phyloP scores from a whole-genome alignment of 768 basidiomycete genomes.

The Amyloporia xantha region DNA sequence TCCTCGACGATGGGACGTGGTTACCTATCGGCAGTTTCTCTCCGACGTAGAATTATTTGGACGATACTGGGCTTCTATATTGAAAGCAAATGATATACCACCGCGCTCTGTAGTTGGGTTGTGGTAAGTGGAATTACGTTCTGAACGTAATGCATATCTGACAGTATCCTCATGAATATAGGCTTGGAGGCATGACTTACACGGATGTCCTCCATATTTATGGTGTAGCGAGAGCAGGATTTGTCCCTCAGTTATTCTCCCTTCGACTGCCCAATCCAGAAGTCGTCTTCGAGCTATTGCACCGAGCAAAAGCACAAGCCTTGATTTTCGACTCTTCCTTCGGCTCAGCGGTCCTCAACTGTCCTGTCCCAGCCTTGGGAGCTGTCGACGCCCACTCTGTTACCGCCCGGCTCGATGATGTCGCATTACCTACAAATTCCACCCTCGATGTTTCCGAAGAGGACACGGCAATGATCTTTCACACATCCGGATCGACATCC shows the following conservation, averaged over 20 bases:
- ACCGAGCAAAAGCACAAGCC: constrained; percentile 49
- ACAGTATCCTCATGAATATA: constrained; percentile 27
- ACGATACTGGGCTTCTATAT: constrained; percentile 46
- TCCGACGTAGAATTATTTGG: constrained; percentile 58
- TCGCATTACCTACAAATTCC: constrained; percentile 39
- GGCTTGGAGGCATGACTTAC: constrained; percentile 68
- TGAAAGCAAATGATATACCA: constrained; percentile 38
- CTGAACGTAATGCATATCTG: neutral
- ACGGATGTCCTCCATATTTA: constrained; percentile 65
- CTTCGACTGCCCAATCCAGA: constrained; percentile 62
- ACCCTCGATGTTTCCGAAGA: constrained; percentile 23
- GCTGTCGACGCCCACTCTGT: constrained; percentile 37
- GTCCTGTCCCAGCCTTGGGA: constrained; percentile 43
- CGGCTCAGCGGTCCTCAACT: constrained; percentile 32
- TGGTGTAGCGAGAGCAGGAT: constrained; percentile 65
- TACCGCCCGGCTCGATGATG: constrained; percentile 29
- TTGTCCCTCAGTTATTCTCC: constrained; percentile 69
- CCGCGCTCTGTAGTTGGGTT: constrained; percentile 54
- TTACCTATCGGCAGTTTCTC: constrained; percentile 58
- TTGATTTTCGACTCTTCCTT: constrained; percentile 61
- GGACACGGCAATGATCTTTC: constrained; percentile 63
- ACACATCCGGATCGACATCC: constrained; percentile 80
- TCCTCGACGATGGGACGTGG: constrained; percentile 45
- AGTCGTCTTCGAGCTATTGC: constrained; percentile 60
- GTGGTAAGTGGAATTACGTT: constrained; percentile 42